A percentile compares a stretch with the other conserved stretches of the same genome.
Evolutionary conservation across 2,329 filamentous ascomycete species (phyloP).

Genomic region (Fusarium paranaense): DNA sequence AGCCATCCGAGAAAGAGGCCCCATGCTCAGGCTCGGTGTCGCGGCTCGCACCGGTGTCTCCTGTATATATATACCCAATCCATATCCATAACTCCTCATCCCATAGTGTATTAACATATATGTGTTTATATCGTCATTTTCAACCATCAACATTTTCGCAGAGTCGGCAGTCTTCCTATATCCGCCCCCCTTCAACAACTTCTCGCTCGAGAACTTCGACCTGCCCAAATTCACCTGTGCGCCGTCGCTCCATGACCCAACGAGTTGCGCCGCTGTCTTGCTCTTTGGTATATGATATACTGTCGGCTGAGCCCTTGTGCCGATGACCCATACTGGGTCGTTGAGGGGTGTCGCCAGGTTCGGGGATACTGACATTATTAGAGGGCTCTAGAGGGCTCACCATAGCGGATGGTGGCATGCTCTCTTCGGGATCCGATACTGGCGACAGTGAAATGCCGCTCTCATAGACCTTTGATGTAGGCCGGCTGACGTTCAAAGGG

Average conservation of each 20-base stretch:
- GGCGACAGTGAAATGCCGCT: slow-evolving; percentile 40
- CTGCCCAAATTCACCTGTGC: slow-evolving; percentile 74
- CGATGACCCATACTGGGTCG: slow-evolving; percentile 55
- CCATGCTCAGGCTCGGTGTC: background rate
- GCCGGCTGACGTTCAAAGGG: slow-evolving; percentile 18
- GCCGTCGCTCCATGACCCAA: slow-evolving; percentile 77
- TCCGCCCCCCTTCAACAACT: slow-evolving; percentile 68
- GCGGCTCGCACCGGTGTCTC: slow-evolving; percentile 18
- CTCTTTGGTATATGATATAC: slow-evolving; percentile 77
- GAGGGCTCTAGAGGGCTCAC: slow-evolving; percentile 37
- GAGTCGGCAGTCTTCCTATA: slow-evolving; percentile 46
- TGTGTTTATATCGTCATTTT: slow-evolving; percentile 7
- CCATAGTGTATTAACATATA: slow-evolving; percentile 18
- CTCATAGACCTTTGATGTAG: slow-evolving; percentile 21
- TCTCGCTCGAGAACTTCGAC: slow-evolving; percentile 74
- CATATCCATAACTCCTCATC: slow-evolving; percentile 31
- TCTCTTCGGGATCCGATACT: slow-evolving; percentile 28
- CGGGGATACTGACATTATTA: slow-evolving; percentile 27
- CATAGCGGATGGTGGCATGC: slow-evolving; percentile 30
- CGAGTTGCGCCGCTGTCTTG: slow-evolving; percentile 68
- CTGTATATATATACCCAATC: slow-evolving; percentile 29
- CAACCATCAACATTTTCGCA: slow-evolving; percentile 13
- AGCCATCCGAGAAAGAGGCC: slow-evolving; percentile 3
- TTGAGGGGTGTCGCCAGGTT: slow-evolving; percentile 16
- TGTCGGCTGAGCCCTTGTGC: slow-evolving; percentile 71